phyloP scores from a whole-genome alignment of 169 alveolate genomes.

The Amoebophrya sp. region DNA sequence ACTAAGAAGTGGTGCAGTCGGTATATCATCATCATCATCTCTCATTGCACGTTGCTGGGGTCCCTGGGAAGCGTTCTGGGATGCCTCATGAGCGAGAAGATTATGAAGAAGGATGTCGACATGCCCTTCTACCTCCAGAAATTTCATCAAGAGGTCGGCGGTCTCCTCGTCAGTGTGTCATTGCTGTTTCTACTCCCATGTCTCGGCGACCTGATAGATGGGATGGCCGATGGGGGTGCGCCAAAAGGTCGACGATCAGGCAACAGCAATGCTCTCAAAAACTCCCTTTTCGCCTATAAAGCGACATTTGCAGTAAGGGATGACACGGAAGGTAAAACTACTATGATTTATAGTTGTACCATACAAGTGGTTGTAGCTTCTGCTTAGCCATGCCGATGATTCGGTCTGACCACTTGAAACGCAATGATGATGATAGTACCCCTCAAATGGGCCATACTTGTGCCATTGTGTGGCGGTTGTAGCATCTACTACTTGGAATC shows the following conservation, averaged over 20 bases:
- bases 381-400: no score
- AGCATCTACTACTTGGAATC: no score
- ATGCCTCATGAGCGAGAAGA: background rate
- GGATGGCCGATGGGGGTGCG: background rate
- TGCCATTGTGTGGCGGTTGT: no score
- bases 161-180: background rate
- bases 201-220: background rate
- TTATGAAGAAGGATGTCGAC: background rate
- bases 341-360: no score
- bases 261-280: background rate
- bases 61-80: background rate
- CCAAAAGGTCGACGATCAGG: no score
- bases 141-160: background rate
- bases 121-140: background rate
- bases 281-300: background rate
- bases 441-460: no score
- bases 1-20: no score
- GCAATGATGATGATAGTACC: no score
- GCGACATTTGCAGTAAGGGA: background rate
- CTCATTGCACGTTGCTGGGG: no score
- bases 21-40: no score
- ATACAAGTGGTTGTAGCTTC: no score
- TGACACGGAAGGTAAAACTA: background rate
- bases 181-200: background rate
- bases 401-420: no score